Base-by-base conservation (phyloP, 306 rosid genomes). In the Rubus parviflorus region DNA sequence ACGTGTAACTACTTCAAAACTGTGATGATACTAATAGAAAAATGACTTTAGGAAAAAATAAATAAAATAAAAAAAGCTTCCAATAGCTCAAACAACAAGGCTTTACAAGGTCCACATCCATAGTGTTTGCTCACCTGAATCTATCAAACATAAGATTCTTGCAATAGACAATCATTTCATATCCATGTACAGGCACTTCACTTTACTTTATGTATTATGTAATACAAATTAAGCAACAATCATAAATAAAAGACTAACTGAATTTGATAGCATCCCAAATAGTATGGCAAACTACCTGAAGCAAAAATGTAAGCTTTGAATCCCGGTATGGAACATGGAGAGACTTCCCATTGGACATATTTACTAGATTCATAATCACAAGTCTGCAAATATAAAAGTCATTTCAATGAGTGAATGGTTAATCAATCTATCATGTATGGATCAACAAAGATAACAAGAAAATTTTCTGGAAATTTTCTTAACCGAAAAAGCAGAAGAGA, bases 251-350 rank as follows among this genome's bases (percentile, higher is more conserved):
- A 46, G 5, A 61, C 42, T 38, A 67, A 53, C 72, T 41, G 52
- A 25, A 20, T 22, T 13, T 22, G 25, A 41, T 16, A 37, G 68
- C n/a, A 42, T 70, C 60, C 19, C 65, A 67, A 30, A 77, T 79
- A 54, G 23, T 19, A 66, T 78, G 70, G 75, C 19, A 38, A 79
- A 79, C 19, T 56, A 95, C 99, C 97, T 95, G 99, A 86, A 95
- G 99, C 86, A 95, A 79, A 86, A 95, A 95, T 48, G 99, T 95
- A 8, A 95, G 96, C 85, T 95, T 95, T 74, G 99, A 95, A 68
- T 95, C 99, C 57, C 97, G 91, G 75, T 95, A 95, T 65, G 99
- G 99, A 82, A 95, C 97, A 53, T 95, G 99, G 74, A 86, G 96
- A 22, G 99, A 90, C 83, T 92, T 95, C 78, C 99, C 99, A 71